These are phyloP conservation scores for Pleurotus platypus DNA, from an alignment of 768 basidiomycete species.

Conservation along the genomic window DNA sequence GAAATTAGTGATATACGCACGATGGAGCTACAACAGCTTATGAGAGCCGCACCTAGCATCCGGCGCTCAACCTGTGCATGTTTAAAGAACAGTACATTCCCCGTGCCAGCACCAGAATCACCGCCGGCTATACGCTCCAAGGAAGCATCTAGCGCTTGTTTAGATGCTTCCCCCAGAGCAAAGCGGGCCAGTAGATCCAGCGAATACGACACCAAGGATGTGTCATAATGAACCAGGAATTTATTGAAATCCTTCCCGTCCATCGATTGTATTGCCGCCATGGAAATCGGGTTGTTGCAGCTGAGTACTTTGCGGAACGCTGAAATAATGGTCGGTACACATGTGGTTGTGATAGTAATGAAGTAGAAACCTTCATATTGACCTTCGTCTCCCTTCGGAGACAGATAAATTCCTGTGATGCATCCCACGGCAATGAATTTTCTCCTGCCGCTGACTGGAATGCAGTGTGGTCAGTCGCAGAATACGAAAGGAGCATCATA, in stretches of 20 bases:
- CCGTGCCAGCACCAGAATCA: constrained; percentile 21
- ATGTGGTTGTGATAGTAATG: not conserved
- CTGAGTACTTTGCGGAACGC: constrained; percentile 59
- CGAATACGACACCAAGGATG: constrained; percentile 59
- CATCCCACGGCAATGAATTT: constrained; percentile 65
- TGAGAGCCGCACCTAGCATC: constrained; percentile 42
- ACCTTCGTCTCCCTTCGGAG: constrained; percentile 54
- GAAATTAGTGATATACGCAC: not conserved
- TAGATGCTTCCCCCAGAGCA: constrained; percentile 43
- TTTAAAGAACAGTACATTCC: constrained; percentile 58
- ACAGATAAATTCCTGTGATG: constrained; percentile 66
- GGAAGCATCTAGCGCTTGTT: constrained; percentile 48
- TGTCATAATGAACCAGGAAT: constrained; percentile 63
- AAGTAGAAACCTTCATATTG: constrained; percentile 12
- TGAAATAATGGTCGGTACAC: constrained; percentile 19
- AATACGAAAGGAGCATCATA: not conserved
- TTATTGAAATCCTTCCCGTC: constrained; percentile 51
- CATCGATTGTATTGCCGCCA: constrained; percentile 51
- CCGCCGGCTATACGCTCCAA: constrained; percentile 56
- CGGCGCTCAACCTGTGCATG: constrained; percentile 50
- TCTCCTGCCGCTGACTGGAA: constrained; percentile 44
- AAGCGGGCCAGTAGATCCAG: constrained; percentile 67
- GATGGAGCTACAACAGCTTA: not conserved
- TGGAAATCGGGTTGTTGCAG: constrained; percentile 42
- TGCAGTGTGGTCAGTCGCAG: not conserved